Evolutionary conservation across 2,329 filamentous ascomycete species (phyloP).

Genomic region (Emergomyces africanus): DNA sequence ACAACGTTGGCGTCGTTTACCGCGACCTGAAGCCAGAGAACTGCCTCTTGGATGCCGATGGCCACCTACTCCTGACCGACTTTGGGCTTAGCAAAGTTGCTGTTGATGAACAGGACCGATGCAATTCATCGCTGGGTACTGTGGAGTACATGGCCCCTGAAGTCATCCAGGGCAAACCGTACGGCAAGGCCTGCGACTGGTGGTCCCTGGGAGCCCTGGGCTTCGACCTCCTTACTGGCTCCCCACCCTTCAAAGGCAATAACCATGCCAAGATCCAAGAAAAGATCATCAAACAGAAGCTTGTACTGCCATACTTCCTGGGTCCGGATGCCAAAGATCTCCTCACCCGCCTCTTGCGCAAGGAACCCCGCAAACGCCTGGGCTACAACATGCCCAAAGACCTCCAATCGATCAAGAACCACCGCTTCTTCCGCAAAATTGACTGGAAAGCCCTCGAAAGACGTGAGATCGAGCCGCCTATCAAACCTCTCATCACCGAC

Average conservation of each 20-base stretch:
- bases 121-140: constrained; percentile 85
- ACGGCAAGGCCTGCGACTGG: constrained; percentile 94
- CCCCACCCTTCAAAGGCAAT: constrained; percentile 76
- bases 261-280: constrained; percentile 94
- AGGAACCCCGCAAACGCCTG: constrained; percentile 82
- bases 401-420: constrained; percentile 69
- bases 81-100: constrained; percentile 95
- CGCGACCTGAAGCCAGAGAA: constrained; percentile 97
- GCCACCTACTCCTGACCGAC: constrained; percentile 87
- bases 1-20: constrained; percentile 86
- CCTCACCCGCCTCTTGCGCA: constrained; percentile 75
- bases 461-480: constrained; percentile 75
- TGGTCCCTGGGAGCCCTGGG: constrained; percentile 93
- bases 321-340: constrained; percentile 88
- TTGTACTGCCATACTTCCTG: constrained; percentile 79
- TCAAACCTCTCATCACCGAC: constrained; percentile 86
- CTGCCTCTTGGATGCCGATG: constrained; percentile 80
- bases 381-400: constrained; percentile 85
- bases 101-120: constrained; percentile 54
- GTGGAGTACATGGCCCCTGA: constrained; percentile 99
- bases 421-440: constrained; percentile 94
- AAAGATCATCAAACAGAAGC: constrained; percentile 88
- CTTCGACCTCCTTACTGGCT: constrained; percentile 84
- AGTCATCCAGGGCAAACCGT: constrained; percentile 74
- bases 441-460: constrained; percentile 81